Percentiles rank a stretch among this genome's conserved stretches.
phyloP scores from a whole-genome alignment of 306 rosid species.

The Notholithocarpus densiflorus region DNA sequence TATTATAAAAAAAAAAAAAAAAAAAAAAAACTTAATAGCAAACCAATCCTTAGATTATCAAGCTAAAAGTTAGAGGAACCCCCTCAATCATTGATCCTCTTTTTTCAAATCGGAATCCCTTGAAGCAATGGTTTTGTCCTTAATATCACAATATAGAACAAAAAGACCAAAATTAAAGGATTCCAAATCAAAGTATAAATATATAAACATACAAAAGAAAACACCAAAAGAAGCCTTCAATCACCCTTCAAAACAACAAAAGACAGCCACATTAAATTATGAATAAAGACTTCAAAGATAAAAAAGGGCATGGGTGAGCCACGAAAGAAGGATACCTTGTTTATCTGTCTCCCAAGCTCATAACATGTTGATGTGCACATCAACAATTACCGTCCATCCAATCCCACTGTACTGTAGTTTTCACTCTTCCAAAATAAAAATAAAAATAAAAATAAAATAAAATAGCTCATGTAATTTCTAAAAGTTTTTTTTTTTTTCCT shows the following conservation, averaged over 20 bases:
- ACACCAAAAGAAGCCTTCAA: neutral
- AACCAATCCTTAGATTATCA: neutral
- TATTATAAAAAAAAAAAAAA: neutral
- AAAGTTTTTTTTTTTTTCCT: neutral
- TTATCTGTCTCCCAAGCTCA: slow-evolving; percentile 55
- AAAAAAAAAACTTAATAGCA: neutral
- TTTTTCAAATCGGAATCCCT: neutral
- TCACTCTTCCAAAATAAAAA: slow-evolving; percentile 23
- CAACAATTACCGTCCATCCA: slow-evolving; percentile 41
- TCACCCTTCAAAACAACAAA: neutral
- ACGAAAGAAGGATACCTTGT: slow-evolving; percentile 52
- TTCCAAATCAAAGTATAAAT: neutral
- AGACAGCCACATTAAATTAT: neutral
- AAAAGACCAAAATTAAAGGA: neutral
- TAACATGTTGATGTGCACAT: slow-evolving; percentile 44
- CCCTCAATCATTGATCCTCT: neutral
- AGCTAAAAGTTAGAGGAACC: neutral
- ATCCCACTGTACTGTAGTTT: slow-evolving; percentile 34
- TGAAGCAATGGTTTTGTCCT: slow-evolving; percentile 11
- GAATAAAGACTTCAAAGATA: neutral
- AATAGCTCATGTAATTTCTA: neutral
- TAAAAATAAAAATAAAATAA: neutral
- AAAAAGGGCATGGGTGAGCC: slow-evolving; percentile 33
- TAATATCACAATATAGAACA: neutral
- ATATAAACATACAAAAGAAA: neutral